Evolutionary conservation across 1,284 basidiomycete species (phyloP).

Genomic region (Microbotryomycetes sp.): DNA sequence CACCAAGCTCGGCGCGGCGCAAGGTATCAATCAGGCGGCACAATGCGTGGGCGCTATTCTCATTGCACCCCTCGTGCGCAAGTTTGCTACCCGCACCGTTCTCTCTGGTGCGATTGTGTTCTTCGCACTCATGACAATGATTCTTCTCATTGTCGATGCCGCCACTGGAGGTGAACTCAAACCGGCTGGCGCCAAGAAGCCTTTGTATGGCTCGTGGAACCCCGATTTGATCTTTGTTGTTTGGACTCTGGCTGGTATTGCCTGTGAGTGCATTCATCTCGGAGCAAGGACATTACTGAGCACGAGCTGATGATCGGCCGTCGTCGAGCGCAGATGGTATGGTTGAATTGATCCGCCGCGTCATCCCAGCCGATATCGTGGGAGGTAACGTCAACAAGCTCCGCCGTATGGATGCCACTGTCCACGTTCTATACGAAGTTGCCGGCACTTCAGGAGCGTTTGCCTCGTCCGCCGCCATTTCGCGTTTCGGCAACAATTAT

Average conservation of each 20-base stretch:
- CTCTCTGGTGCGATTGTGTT: conserved; percentile 38
- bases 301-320: conserved; percentile 37
- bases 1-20: conserved; percentile 37
- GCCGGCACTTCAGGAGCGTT: conserved; percentile 43
- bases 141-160: conserved; percentile 41
- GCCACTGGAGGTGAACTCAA: conserved; percentile 38
- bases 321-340: conserved; percentile 39
- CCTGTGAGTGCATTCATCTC: not conserved
- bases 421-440: conserved; percentile 41
- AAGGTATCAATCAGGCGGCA: conserved; percentile 38
- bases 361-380: conserved; percentile 36
- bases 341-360: conserved; percentile 42
- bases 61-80: conserved; percentile 40
- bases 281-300: conserved; percentile 24
- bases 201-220: conserved; percentile 38
- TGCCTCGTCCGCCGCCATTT: conserved; percentile 40
- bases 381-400: conserved; percentile 38
- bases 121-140: conserved; percentile 38
- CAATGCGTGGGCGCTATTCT: conserved; percentile 38
- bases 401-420: conserved; percentile 41
- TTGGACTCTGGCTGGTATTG: conserved; percentile 17
- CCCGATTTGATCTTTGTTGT: conserved; percentile 39
- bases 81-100: conserved; percentile 40
- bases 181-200: not conserved
- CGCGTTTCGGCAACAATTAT: conserved; percentile 42